A percentile compares a stretch with the other conserved stretches of the same genome.
Evolutionary conservation across 1,284 basidiomycete species (phyloP).

Genomic region (Ceratobasidium theobromae): DNA sequence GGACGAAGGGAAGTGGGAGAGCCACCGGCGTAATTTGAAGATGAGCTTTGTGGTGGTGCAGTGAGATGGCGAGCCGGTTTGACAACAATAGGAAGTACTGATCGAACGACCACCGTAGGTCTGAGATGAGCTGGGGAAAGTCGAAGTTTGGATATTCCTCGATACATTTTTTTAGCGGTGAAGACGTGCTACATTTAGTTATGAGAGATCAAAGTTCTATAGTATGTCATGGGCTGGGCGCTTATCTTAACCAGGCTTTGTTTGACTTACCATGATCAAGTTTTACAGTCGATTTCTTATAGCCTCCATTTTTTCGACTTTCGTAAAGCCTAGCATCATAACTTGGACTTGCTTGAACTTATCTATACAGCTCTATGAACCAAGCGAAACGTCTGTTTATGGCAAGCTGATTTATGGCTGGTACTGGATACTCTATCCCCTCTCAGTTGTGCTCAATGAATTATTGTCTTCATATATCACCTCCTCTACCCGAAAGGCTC

Average conservation of each 20-base stretch:
- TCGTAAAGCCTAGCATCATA: neutral
- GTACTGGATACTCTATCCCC: constrained; percentile 6
- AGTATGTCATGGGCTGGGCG: neutral
- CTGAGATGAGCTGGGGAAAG: too few species aligned
- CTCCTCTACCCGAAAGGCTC: neutral
- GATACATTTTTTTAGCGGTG: too few species aligned
- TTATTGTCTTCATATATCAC: neutral
- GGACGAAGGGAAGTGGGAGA: neutral
- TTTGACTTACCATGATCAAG: neutral
- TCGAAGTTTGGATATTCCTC: too few species aligned
- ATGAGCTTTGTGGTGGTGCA: too few species aligned
- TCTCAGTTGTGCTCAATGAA: constrained; percentile 10
- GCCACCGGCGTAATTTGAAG: too few species aligned
- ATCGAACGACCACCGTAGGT: too few species aligned
- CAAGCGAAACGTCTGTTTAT: neutral
- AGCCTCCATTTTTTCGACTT: constrained; percentile 10
- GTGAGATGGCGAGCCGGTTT: too few species aligned
- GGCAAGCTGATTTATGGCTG: neutral
- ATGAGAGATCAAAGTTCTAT: too few species aligned
- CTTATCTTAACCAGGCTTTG: neutral
- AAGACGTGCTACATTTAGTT: too few species aligned
- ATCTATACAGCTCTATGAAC: neutral
- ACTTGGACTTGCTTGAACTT: neutral
- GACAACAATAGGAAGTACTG: too few species aligned
- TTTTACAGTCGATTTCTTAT: constrained; percentile 17